Evolutionary conservation across 2,329 filamentous ascomycete species (phyloP), one percentile per base, ranked within the genome.

Genomic region (Calonectria henricotiae): DNA sequence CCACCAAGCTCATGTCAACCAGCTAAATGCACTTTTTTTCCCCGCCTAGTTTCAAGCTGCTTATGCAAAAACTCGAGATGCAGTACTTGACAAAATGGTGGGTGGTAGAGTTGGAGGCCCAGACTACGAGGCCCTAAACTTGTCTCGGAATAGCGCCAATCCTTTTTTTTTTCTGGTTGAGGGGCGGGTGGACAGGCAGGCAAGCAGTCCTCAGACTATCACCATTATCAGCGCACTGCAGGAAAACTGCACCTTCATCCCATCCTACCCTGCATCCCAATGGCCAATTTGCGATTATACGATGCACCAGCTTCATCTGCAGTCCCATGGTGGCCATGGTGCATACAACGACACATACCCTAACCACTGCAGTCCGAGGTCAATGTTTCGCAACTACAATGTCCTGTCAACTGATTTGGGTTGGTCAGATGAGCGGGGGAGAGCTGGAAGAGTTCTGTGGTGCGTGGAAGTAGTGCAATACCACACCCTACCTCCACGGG

Each of bases 251-350:
- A 71, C 30, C 49, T n/a, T 55, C 60, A 49, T 55, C 58, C 43
- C 11, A 54, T 32, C 63, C 55, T 75, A 75, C 69, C 71, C 71
- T 75, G 69, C 69, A 69, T 64, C 43, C 43, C 49, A 51, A 20
- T 47, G 44, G 41, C 47, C 5, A 41, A 47, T 25, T 41, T 37
- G 35, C 43, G 43, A 61, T 63, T 41, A 20, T 32, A 47, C 23
- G n/a, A 41, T 55, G 43, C 49, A n/a, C 35, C 23, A 32, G 27
- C 63, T 39, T 39, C 35, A n/a, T 27, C 47, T 60, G 44, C 44
- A 71, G 60, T 27, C 13, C 44, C 41, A 43, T 43, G 46, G 47
- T 30, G 61, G 25, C 46, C 32, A 49, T 51, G n/a, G 32, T 51
- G 66, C 51, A 20, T 43, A 44, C 17, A 46, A 41, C 39, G 32